Conservation (phyloP, 495 filamentous ascomycete genomes). For the Neurospora cerealis region DNA sequence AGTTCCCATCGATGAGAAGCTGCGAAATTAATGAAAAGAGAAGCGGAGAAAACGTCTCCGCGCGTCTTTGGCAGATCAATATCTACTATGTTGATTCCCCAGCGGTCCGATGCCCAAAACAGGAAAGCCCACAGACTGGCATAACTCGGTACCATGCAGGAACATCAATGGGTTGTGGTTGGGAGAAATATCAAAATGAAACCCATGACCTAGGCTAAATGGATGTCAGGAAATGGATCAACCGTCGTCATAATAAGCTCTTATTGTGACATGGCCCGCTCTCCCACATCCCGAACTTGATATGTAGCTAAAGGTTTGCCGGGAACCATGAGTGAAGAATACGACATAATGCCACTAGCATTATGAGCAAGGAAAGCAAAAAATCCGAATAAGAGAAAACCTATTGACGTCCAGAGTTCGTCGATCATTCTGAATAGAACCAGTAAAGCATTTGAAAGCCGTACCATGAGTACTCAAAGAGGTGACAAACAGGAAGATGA, state of each 20-base stretch:
- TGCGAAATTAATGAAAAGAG: not conserved
- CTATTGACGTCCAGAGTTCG: not conserved
- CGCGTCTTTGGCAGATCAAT: not conserved
- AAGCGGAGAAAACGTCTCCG: not conserved
- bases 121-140: not conserved
- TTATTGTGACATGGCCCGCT: not conserved
- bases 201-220: not conserved
- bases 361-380: not conserved
- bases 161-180: not conserved
- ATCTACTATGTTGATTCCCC: not conserved
- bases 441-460: not conserved
- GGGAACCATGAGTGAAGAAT: not conserved
- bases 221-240: not conserved
- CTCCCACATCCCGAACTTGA: not conserved
- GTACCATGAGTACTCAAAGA: not conserved
- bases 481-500: not conserved
- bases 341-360: not conserved
- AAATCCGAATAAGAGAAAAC: not conserved
- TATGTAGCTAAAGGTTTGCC: not conserved
- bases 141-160: not conserved
- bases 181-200: not conserved
- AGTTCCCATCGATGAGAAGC: not conserved
- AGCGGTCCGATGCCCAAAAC: not conserved
- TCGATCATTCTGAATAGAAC: not conserved
- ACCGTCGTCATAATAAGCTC: not conserved